Evolutionary conservation across 768 basidiomycete genomes (phyloP), one percentile per base, ranked within the genome.

Genomic region (Chalciporus piperatus): DNA sequence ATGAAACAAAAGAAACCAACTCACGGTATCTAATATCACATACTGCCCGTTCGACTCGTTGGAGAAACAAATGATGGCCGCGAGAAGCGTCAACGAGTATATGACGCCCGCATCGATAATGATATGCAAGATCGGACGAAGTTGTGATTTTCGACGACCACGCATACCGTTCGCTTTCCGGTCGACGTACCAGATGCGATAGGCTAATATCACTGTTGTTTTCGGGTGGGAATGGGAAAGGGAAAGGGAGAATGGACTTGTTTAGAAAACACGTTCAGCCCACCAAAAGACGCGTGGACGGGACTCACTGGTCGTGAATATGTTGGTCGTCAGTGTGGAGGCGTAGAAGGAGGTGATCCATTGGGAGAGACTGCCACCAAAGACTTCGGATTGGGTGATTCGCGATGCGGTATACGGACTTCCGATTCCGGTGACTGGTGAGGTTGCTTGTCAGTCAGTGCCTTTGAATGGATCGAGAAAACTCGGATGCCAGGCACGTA

Each of bases 41-140:
- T 69, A 72, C 42, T 71, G 66, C 5, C 60, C 60, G 17, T 71
- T 69, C n/a, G 63, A 65, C 14, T 56, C 37, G 5, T 55, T 50
- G 4, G 58, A 48, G 46, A 68, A 73, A 28, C 65, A 64, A 3
- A 68, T 52, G 27, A 75, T 52, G 2, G 67, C 65, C 9, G 65
- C 57, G 28, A 69, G 47, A 47, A 74, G 66, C 2, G 71, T 67
- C 46, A 69, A 2, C 2, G 72, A 71, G 49, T 75, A 75, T 6
- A 75, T 59, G 11, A 59, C 56, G 19, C 73, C 74, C 10, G 72
- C 67, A 46, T 75, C 74, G 44, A 74, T 46, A 42, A 74, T 58
- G 28, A 72, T 59, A 33, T 56, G 51, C 12, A 75, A 50, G n/a
- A 57, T 20, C 6, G 55, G 50, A 17, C 53, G 54, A 8, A 59